Conservation (phyloP, 176 grass and related monocot genomes). For the Tillandsia fasciculata region DNA sequence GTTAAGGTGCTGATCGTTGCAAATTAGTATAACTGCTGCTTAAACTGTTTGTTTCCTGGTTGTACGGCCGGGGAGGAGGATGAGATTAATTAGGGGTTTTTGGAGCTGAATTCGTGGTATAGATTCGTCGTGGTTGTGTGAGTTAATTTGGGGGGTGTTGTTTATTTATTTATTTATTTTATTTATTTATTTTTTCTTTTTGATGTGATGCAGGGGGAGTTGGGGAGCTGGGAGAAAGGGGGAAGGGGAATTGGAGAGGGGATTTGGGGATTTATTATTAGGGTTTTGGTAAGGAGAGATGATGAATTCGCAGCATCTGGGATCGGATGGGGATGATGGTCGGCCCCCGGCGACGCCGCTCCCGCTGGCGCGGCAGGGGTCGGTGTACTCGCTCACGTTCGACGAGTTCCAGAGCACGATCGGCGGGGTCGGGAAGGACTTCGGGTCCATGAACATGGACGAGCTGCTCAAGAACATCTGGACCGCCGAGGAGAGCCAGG, state of each 20-base stretch:
- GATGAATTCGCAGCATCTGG: neutral
- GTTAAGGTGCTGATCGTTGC: neutral
- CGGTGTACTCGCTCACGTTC: slow-evolving; percentile 70
- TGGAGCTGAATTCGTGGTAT: neutral
- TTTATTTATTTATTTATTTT: too few relatives aligned
- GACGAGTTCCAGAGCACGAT: slow-evolving; percentile 80
- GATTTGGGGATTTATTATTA: neutral
- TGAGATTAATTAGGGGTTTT: neutral
- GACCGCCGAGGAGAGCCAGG: slow-evolving; percentile 83
- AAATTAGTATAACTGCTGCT: neutral
- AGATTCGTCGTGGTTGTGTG: too few relatives aligned
- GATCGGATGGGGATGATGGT: neutral
- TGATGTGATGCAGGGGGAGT: neutral
- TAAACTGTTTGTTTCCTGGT: neutral
- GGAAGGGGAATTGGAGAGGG: neutral
- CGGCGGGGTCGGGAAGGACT: slow-evolving; percentile 56
- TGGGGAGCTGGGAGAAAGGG: neutral
- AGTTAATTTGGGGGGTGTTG: too few relatives aligned
- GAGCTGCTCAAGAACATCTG: slow-evolving; percentile 92
- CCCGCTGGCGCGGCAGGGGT: slow-evolving; percentile 41
- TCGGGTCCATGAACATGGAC: slow-evolving; percentile 94
- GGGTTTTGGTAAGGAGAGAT: neutral
- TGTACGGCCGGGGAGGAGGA: neutral
- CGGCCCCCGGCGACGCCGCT: slow-evolving; percentile 11
- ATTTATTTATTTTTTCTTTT: neutral